A percentile compares a stretch with the other conserved stretches of the same genome.
Evolutionary conservation across 192 early-diverging fungal genomes (phyloP).

Genomic region (Podila epigama): DNA sequence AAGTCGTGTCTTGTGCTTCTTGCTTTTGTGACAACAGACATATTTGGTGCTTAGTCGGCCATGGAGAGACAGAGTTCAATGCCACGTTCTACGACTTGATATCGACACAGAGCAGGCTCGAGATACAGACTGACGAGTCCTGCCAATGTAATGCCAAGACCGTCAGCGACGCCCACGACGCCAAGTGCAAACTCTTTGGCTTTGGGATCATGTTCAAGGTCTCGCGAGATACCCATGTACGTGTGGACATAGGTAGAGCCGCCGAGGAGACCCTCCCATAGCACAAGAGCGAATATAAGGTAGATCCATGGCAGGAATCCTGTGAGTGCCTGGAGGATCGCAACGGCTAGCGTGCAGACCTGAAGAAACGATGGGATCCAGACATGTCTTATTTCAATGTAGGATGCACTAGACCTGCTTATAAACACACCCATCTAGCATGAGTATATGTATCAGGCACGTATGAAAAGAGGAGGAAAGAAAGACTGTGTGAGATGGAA

Average conservation of each 20-base stretch:
- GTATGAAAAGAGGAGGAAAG: not conserved
- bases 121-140: conserved; percentile 47
- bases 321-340: conserved; percentile 35
- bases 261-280: conserved; percentile 55
- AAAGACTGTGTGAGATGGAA: not conserved
- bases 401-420: conserved; percentile 43
- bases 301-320: conserved; percentile 42
- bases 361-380: conserved; percentile 52
- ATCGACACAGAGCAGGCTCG: conserved; percentile 44
- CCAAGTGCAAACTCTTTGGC: conserved; percentile 54
- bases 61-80: conserved; percentile 29
- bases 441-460: not conserved
- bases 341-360: conserved; percentile 21
- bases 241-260: conserved; percentile 55
- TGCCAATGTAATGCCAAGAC: conserved; percentile 47
- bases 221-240: conserved; percentile 37
- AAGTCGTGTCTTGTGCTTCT: not conserved
- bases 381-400: conserved; percentile 27
- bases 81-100: conserved; percentile 32
- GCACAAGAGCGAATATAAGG: conserved; percentile 43
- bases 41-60: conserved; percentile 7
- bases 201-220: conserved; percentile 37
- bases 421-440: conserved; percentile 52
- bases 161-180: conserved; percentile 51
- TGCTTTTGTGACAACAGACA: not conserved